Percentiles rank a stretch among this genome's conserved stretches.
These are phyloP conservation scores for Grigorovia jiainica DNA, from an alignment of 805 yeast genomes.

Conservation along the genomic window DNA sequence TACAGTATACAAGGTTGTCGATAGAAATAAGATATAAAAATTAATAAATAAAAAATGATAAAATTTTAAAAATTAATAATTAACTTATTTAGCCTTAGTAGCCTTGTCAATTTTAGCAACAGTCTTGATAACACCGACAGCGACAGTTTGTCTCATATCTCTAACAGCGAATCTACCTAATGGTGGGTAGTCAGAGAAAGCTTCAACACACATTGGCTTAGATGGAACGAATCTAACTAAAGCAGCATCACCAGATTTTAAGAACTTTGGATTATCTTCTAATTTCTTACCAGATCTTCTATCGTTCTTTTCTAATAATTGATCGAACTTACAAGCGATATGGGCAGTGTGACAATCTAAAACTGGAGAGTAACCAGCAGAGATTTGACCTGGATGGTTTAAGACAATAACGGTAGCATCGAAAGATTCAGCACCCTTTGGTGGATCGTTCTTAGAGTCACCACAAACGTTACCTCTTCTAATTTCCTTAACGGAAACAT, in stretches of 20 bases:
- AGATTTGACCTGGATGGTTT: slow-evolving; percentile 88
- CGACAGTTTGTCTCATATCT: slow-evolving; percentile 95
- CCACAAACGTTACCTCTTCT: slow-evolving; percentile 91
- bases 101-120: slow-evolving; percentile 80
- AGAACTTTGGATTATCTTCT: slow-evolving; percentile 97
- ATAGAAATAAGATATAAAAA: background rate
- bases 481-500: slow-evolving; percentile 80
- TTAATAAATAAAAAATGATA: background rate
- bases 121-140: slow-evolving; percentile 91
- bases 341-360: slow-evolving; percentile 91
- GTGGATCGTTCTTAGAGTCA: slow-evolving; percentile 86
- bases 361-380: slow-evolving; percentile 88
- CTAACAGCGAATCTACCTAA: slow-evolving; percentile 94
- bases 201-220: slow-evolving; percentile 92
- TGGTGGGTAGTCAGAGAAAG: slow-evolving; percentile 91
- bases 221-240: slow-evolving; percentile 81
- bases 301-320: slow-evolving; percentile 79
- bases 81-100: slow-evolving; percentile 57
- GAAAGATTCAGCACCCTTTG: slow-evolving; percentile 68
- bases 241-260: slow-evolving; percentile 96
- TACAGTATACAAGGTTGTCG: slow-evolving; percentile 1
- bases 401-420: slow-evolving; percentile 82
- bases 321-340: slow-evolving; percentile 81
- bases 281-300: slow-evolving; percentile 98
- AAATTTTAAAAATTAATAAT: background rate